These are phyloP conservation scores for Hevea brasiliensis DNA, from an alignment of 345 rosid genomes.

Conservation along the genomic window DNA sequence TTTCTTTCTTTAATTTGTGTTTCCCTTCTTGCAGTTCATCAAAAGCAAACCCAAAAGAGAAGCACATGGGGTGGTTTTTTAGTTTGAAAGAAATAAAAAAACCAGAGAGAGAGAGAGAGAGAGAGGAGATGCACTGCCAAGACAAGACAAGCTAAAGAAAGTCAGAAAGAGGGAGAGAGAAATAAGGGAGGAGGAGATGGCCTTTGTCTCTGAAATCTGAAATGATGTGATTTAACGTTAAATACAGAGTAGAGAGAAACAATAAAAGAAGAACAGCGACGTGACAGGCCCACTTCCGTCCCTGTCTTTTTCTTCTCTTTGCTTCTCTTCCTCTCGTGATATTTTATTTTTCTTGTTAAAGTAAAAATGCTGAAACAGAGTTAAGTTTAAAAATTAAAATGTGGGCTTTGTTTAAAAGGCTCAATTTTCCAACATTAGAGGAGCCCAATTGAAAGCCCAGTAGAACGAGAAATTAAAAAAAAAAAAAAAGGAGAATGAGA, in stretches of 20 bases:
- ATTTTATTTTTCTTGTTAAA: too few relatives aligned
- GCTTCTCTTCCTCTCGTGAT: too few relatives aligned
- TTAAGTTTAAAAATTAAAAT: too few relatives aligned
- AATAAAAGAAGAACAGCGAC: constrained; percentile 47
- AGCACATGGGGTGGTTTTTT: constrained; percentile 32
- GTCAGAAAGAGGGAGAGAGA: too few relatives aligned
- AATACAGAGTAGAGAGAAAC: constrained; percentile 28
- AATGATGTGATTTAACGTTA: constrained; percentile 64
- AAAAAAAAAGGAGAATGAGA: too few relatives aligned
- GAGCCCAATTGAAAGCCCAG: too few relatives aligned
- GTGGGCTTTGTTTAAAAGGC: too few relatives aligned
- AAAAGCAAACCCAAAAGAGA: constrained; percentile 31
- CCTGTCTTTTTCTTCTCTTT: constrained; percentile 16
- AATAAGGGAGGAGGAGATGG: too few relatives aligned
- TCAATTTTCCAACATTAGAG: too few relatives aligned
- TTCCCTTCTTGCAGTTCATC: constrained; percentile 17
- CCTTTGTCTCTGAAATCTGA: constrained; percentile 24
- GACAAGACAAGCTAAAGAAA: too few relatives aligned
- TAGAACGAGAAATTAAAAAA: too few relatives aligned
- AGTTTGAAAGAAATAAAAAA: neutral
- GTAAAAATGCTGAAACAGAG: too few relatives aligned
- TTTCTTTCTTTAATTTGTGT: neutral
- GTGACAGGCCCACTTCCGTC: constrained; percentile 51
- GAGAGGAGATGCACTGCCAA: neutral
- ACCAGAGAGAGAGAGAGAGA: neutral